Percentiles rank a stretch among this genome's conserved stretches.
Evolutionary conservation across 2,329 filamentous ascomycete species (phyloP).

Genomic region (Chaetomiaceae sp.): DNA sequence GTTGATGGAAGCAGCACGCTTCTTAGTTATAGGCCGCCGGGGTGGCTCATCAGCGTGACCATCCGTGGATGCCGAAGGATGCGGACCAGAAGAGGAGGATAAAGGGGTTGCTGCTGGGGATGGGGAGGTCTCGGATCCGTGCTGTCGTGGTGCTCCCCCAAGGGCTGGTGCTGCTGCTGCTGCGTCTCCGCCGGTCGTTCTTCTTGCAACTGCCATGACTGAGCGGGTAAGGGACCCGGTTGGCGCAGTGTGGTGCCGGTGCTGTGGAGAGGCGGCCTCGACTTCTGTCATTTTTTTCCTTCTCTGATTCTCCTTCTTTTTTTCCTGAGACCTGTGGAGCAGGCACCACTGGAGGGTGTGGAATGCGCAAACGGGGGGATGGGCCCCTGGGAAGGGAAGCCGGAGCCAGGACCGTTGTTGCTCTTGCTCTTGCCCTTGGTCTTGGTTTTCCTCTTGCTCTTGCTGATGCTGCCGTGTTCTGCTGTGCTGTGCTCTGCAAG

Average conservation of each 20-base stretch:
- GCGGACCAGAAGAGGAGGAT: slow-evolving; percentile 2
- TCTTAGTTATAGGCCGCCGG: slow-evolving; percentile 30
- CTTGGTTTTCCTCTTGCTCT: too few relatives aligned
- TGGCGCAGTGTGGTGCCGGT: slow-evolving; percentile 6
- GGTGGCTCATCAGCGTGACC: slow-evolving; percentile 10
- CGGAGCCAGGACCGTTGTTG: slow-evolving; percentile 3
- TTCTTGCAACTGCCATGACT: slow-evolving; percentile 22
- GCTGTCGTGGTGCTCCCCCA: slow-evolving; percentile 9
- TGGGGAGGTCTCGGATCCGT: slow-evolving; percentile 13
- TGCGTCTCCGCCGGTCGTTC: neutral
- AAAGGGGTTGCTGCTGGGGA: slow-evolving; percentile 4
- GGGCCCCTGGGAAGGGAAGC: neutral
- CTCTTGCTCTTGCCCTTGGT: too few relatives aligned
- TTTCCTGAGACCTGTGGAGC: too few relatives aligned
- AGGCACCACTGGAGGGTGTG: too few relatives aligned
- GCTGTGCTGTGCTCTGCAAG: too few relatives aligned
- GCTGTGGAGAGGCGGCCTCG: slow-evolving; percentile 11
- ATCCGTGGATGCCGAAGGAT: neutral
- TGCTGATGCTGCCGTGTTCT: too few relatives aligned
- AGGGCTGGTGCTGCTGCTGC: neutral
- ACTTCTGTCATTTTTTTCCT: slow-evolving; percentile 25
- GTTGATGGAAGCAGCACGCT: slow-evolving; percentile 44
- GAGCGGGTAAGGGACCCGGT: slow-evolving; percentile 19
- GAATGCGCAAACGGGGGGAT: neutral
- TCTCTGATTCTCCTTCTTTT: too few relatives aligned